Conservation (phyloP, 495 filamentous ascomycete genomes). For the Hypoxylon perforatum region DNA sequence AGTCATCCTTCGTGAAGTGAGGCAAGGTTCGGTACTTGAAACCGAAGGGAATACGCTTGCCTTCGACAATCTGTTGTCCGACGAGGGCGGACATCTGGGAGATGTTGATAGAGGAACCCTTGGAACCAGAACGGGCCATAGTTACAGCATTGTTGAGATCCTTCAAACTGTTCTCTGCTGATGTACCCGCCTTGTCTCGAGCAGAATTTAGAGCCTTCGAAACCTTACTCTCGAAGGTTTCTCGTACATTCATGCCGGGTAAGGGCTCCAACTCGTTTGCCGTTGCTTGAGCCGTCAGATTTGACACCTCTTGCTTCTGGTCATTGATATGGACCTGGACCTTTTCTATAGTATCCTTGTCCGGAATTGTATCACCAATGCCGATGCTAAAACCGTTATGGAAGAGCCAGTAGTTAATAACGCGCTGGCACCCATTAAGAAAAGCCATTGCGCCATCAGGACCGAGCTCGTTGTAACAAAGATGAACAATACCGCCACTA, state of each 20-base stretch:
- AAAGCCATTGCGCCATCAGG: constrained; percentile 85
- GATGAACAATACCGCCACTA: constrained; percentile 89
- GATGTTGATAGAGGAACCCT: constrained; percentile 98
- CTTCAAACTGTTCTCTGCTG: constrained; percentile 89
- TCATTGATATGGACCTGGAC: constrained; percentile 81
- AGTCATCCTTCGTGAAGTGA: constrained; percentile 99
- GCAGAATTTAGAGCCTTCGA: constrained; percentile 93
- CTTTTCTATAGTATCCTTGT: constrained; percentile 79
- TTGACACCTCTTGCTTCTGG: constrained; percentile 82
- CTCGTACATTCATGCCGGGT: constrained; percentile 97
- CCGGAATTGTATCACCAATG: constrained; percentile 98
- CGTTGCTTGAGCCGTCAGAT: constrained; percentile 79
- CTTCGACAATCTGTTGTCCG: constrained; percentile 96
- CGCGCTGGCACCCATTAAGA: constrained; percentile 93
- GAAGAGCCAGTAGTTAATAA: constrained; percentile 97
- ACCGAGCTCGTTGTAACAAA: constrained; percentile 95
- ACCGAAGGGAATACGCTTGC: constrained; percentile 98
- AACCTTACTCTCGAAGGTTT: constrained; percentile 96
- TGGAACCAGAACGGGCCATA: constrained; percentile 96
- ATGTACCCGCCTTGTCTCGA: constrained; percentile 94
- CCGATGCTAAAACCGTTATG: constrained; percentile 98
- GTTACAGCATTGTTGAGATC: constrained; percentile 94
- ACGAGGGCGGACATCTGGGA: constrained; percentile 99
- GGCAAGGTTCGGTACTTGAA: constrained; percentile 98
- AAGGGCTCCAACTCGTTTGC: constrained; percentile 86